Conservation (phyloP, 495 filamentous ascomycete genomes). For the Penicillium daleae region DNA sequence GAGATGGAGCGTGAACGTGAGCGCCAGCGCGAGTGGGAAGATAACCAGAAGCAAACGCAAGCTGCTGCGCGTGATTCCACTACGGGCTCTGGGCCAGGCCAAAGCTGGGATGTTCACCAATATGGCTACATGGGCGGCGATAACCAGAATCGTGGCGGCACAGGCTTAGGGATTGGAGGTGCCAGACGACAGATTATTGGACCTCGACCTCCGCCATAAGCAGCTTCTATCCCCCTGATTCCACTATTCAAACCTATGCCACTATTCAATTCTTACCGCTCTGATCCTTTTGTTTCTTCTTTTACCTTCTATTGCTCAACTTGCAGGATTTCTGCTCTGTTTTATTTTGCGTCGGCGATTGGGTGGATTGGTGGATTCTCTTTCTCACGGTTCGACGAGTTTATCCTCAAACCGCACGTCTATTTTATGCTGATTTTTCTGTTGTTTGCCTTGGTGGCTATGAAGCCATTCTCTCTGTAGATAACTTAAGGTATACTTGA, state of each 20-base stretch:
- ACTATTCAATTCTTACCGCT: background rate
- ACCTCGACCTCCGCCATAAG: slow-evolving; percentile 67
- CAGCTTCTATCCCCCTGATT: background rate
- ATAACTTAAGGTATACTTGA: slow-evolving; percentile 1
- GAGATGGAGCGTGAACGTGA: slow-evolving; percentile 97
- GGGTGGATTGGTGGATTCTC: slow-evolving; percentile 15
- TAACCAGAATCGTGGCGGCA: slow-evolving; percentile 71
- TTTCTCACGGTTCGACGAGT: background rate
- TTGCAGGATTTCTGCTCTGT: background rate
- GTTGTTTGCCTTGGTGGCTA: background rate
- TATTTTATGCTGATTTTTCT: background rate
- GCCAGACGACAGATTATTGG: slow-evolving; percentile 78
- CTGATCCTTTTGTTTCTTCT: slow-evolving; percentile 7
- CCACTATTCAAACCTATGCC: slow-evolving; percentile 14
- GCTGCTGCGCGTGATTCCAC: slow-evolving; percentile 52
- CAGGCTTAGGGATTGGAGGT: slow-evolving; percentile 71
- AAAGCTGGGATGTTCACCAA: slow-evolving; percentile 84
- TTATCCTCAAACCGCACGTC: background rate
- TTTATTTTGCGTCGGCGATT: slow-evolving; percentile 25
- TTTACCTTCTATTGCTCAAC: slow-evolving; percentile 7
- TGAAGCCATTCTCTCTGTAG: background rate
- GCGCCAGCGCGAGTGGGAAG: slow-evolving; percentile 93
- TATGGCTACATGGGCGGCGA: slow-evolving; percentile 88
- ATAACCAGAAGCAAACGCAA: slow-evolving; percentile 75
- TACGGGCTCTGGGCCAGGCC: slow-evolving; percentile 57